Evolutionary conservation across 768 basidiomycete genomes (phyloP).

Genomic region (Termitomyces sp.): DNA sequence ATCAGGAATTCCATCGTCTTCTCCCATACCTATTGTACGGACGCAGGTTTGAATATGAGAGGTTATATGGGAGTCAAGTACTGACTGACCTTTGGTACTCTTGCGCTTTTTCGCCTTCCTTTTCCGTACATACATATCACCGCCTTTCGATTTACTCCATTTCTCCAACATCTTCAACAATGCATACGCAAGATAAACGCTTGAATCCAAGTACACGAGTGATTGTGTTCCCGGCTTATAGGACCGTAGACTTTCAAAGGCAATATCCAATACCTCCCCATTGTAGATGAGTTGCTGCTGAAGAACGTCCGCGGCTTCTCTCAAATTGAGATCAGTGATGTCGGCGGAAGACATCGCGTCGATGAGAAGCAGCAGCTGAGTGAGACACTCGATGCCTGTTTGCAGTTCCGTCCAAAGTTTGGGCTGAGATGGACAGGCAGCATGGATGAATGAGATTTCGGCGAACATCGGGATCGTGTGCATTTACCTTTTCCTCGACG

Average conservation of each 20-base stretch:
- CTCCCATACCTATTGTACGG: constrained; percentile 21
- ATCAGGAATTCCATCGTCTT: constrained; percentile 64
- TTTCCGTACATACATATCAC: constrained; percentile 75
- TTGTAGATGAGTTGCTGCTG: constrained; percentile 94
- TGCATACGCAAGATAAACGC: constrained; percentile 77
- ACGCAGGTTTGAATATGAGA: neutral
- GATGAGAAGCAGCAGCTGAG: constrained; percentile 85
- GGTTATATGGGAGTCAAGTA: constrained; percentile 1
- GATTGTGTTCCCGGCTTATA: constrained; percentile 81
- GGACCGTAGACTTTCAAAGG: constrained; percentile 66
- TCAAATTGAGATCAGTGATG: constrained; percentile 39
- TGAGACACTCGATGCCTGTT: constrained; percentile 90
- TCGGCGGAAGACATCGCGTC: constrained; percentile 69
- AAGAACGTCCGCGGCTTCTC: constrained; percentile 74
- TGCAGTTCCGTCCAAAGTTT: constrained; percentile 93
- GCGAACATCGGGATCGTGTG: neutral
- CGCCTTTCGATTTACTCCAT: constrained; percentile 68
- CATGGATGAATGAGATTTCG: neutral
- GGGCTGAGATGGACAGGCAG: constrained; percentile 50
- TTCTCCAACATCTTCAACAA: constrained; percentile 87
- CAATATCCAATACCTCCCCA: constrained; percentile 87
- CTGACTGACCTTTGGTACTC: constrained; percentile 37
- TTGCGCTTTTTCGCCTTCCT: constrained; percentile 50
- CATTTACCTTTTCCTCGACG: constrained; percentile 82
- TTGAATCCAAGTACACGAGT: constrained; percentile 80